Evolutionary conservation across 129 eudicot genomes (phyloP).

Genomic region (Smallanthus sonchifolius): DNA sequence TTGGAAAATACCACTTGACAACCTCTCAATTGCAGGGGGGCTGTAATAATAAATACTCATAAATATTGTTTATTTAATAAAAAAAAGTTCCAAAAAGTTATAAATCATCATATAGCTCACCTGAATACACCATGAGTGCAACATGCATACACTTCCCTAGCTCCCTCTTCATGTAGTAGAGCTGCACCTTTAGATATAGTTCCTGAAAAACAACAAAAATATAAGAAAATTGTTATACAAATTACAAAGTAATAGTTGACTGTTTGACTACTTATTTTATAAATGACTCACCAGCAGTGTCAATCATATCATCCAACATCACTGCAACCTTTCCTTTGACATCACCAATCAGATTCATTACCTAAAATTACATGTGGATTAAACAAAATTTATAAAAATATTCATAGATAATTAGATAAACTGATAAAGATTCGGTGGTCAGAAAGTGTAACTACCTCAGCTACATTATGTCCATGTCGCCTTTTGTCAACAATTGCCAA

Average conservation of each 20-base stretch:
- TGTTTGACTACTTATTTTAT: neutral
- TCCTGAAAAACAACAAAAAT: constrained; percentile 36
- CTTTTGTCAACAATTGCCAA: constrained; percentile 88
- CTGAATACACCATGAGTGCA: constrained; percentile 82
- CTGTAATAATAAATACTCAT: constrained; percentile 29
- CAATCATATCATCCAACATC: constrained; percentile 87
- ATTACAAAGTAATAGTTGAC: neutral
- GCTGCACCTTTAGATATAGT: constrained; percentile 78
- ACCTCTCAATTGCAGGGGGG: constrained; percentile 88
- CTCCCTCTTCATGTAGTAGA: constrained; percentile 66
- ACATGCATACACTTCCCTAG: constrained; percentile 84
- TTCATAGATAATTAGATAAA: neutral
- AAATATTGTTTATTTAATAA: neutral
- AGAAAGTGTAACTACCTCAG: constrained; percentile 55
- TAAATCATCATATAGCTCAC: constrained; percentile 17
- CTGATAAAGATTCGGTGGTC: neutral
- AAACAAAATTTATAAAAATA: neutral
- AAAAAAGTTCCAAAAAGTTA: neutral
- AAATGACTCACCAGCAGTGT: constrained; percentile 64
- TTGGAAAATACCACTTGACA: constrained; percentile 78
- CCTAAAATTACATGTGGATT: constrained; percentile 32
- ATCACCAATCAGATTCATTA: constrained; percentile 85
- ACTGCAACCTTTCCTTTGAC: constrained; percentile 84
- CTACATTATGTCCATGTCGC: constrained; percentile 77
- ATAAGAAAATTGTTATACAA: neutral